These are phyloP conservation scores for Aspergillus flavus DNA, from an alignment of 2,329 filamentous ascomycete genomes.

Conservation along the genomic window DNA sequence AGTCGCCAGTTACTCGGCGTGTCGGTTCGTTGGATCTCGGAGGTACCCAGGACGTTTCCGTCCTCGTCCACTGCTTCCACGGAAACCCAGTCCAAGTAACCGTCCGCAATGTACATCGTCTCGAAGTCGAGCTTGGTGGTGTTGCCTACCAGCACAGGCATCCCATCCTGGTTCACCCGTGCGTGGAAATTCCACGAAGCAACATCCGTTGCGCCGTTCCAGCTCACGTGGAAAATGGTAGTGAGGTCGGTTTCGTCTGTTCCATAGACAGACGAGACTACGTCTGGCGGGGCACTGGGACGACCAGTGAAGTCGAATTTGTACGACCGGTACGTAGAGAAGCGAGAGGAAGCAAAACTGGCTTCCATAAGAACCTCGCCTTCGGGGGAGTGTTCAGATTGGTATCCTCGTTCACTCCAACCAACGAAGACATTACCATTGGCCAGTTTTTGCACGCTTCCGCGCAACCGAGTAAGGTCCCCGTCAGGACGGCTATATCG, in stretches of 20 bases:
- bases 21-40: conserved; percentile 25
- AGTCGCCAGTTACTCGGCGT: conserved; percentile 33
- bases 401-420: conserved; percentile 42
- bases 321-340: conserved; percentile 45
- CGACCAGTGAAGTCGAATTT: conserved; percentile 42
- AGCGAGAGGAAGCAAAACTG: conserved; percentile 35
- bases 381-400: conserved; percentile 38
- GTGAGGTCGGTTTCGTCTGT: conserved; percentile 23
- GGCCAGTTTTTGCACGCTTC: conserved; percentile 37
- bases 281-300: conserved; percentile 33
- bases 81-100: conserved; percentile 35
- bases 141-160: conserved; percentile 27
- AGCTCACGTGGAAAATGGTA: conserved; percentile 40
- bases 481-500: conserved; percentile 39
- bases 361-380: conserved; percentile 41
- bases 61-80: conserved; percentile 33
- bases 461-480: conserved; percentile 37
- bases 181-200: conserved; percentile 40
- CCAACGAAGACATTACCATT: conserved; percentile 42
- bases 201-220: conserved; percentile 56
- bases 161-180: conserved; percentile 23
- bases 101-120: conserved; percentile 35
- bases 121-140: conserved; percentile 40
- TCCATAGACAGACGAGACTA: conserved; percentile 37
- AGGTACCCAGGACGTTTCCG: conserved; percentile 32